Conservation (phyloP, 2,329 filamentous ascomycete genomes). For the Mycogone perniciosa region DNA sequence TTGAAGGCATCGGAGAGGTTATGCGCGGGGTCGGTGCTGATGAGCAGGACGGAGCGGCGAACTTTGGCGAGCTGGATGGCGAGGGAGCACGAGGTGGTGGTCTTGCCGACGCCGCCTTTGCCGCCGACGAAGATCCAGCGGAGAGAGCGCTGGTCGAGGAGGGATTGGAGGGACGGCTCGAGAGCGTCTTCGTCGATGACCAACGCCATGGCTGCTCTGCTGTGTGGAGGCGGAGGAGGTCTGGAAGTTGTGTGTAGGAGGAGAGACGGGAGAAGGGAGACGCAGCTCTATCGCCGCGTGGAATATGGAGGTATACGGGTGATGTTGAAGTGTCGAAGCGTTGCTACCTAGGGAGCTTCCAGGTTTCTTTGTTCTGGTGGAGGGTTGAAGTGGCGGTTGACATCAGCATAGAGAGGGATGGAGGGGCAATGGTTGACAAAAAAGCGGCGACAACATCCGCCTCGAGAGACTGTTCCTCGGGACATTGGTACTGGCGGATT, state of each 20-base stretch:
- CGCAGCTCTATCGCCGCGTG: no score
- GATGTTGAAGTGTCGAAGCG: no score
- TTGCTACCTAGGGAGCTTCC: not conserved
- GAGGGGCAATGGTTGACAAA: conserved; percentile 13
- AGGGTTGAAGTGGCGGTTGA: conserved; percentile 3
- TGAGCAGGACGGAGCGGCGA: conserved; percentile 91
- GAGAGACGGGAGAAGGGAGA: not conserved
- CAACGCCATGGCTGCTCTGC: conserved; percentile 30
- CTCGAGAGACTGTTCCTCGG: no score
- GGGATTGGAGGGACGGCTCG: conserved; percentile 88
- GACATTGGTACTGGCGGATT: no score
- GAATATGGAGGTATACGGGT: no score
- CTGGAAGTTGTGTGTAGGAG: not conserved
- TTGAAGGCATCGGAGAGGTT: conserved; percentile 97
- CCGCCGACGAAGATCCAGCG: conserved; percentile 99
- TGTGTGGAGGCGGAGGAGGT: no score
- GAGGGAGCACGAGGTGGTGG: conserved; percentile 97
- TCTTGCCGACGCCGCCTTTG: conserved; percentile 98
- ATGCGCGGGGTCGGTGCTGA: conserved; percentile 96
- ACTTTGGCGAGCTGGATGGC: conserved; percentile 95
- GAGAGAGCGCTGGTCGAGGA: conserved; percentile 89
- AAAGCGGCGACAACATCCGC: not conserved
- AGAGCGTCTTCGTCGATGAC: conserved; percentile 60
- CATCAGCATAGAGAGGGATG: not conserved
- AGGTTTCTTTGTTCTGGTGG: not conserved